These are phyloP conservation scores for Talaromyces sp. DNA, from an alignment of 2,329 filamentous ascomycete genomes.

Conservation along the genomic window DNA sequence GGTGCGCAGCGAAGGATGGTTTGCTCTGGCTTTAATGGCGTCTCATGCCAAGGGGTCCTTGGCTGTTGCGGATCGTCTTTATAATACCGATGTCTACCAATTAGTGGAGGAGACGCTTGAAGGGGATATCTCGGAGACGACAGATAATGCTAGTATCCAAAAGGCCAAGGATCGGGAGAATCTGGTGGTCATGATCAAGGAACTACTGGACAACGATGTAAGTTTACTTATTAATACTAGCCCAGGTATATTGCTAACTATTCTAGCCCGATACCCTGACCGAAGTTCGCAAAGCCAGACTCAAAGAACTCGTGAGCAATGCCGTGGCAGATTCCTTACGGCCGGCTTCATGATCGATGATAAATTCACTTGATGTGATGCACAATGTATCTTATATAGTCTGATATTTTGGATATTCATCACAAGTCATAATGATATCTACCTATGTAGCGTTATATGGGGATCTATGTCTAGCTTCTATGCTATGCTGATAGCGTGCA, in stretches of 20 bases:
- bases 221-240: slow-evolving; percentile 13
- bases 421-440: background rate
- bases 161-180: slow-evolving; percentile 38
- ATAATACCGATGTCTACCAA: slow-evolving; percentile 28
- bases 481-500: background rate
- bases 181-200: slow-evolving; percentile 33
- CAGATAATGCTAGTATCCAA: slow-evolving; percentile 22
- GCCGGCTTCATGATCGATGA: background rate
- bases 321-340: slow-evolving; percentile 15
- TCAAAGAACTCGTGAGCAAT: slow-evolving; percentile 25
- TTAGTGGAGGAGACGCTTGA: slow-evolving; percentile 29
- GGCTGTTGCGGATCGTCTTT: slow-evolving; percentile 30
- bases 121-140: slow-evolving; percentile 16
- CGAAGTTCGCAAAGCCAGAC: slow-evolving; percentile 18
- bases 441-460: background rate
- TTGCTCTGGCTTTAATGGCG: slow-evolving; percentile 44
- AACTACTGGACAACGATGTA: slow-evolving; percentile 36
- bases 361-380: background rate
- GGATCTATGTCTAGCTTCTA: background rate
- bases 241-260: slow-evolving; percentile 1
- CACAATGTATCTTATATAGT: slow-evolving; percentile 1
- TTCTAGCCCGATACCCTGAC: slow-evolving; percentile 26
- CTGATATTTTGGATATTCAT: slow-evolving; percentile 1
- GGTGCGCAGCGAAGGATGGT: slow-evolving; percentile 45
- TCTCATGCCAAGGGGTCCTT: slow-evolving; percentile 26